Evolutionary conservation across 106 monocot genomes (phyloP), one percentile per base, ranked within the genome.

Genomic region (Platanthera zijinensis): DNA sequence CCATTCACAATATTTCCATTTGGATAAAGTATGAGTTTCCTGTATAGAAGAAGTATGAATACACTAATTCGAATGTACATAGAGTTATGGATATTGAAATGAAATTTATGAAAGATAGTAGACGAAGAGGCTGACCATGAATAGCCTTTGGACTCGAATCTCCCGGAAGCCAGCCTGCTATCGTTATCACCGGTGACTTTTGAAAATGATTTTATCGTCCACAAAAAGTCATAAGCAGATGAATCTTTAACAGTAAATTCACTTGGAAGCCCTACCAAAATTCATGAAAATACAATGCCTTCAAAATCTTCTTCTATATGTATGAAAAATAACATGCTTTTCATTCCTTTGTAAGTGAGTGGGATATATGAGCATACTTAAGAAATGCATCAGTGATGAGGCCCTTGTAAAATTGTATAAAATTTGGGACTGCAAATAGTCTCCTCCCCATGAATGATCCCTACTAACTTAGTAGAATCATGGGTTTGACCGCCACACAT

Each of bases 151-250:
- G 71, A 48, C 1, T 71, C 49, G 50, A 71, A 71, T 71, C 71
- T 71, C 17, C 71, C 71, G 6, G 71, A 48, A 32, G n/a, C 8
- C 2, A n/a, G 49, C n/a, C 14, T 71, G 49, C 71, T 71, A 49
- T 71, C 71, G 50, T 32, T 71, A 17, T 5, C 49, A 8, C 8
- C 71, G 7, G 48, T 5, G 19, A 71, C 49, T 15, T 48, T 48
- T 48, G 71, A 71, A 50, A 71, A 71, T 71, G 71, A 71, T 50
- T 71, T 71, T 49, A 71, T 71, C 5, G 71, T 71, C 71, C 71
- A 71, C n/a, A 71, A 8, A 12, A 71, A 71, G 18, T 71, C 71
- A 49, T 71, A 71, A 2, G 71, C 48, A 49, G 47, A 48, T 71
- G 71, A 48, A 50, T 71, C 49, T 18, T 71, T 50, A 2, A 71